Evolutionary conservation across 2,329 filamentous ascomycete species (phyloP).

Genomic region (Thielaviopsis cerberus): DNA sequence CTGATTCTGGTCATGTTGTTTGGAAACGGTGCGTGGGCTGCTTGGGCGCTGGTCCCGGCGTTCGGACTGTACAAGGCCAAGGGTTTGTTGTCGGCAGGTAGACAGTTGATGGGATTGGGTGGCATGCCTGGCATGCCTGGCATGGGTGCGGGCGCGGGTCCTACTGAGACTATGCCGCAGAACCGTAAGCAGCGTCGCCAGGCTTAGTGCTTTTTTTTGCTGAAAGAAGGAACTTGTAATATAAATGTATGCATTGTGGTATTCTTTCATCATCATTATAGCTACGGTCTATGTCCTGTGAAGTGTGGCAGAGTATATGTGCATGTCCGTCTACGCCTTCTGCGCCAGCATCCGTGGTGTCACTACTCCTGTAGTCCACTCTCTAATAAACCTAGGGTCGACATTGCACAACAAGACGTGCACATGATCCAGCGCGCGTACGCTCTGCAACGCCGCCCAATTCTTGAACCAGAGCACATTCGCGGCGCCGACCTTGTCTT

Average conservation of each 20-base stretch:
- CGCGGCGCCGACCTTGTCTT: slow-evolving; percentile 31
- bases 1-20: slow-evolving; percentile 53
- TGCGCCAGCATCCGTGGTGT: slow-evolving; percentile 2
- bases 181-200: slow-evolving; percentile 38
- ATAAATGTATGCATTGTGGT: background rate
- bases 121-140: slow-evolving; percentile 16
- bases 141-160: slow-evolving; percentile 14
- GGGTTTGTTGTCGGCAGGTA: slow-evolving; percentile 34
- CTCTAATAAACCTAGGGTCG: slow-evolving; percentile 30
- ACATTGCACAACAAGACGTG: slow-evolving; percentile 52
- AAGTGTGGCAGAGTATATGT: background rate
- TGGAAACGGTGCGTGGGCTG: slow-evolving; percentile 55
- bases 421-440: slow-evolving; percentile 74
- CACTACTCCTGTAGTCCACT: slow-evolving; percentile 26
- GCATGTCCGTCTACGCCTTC: background rate
- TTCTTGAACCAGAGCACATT: slow-evolving; percentile 86
- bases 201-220: slow-evolving; percentile 16
- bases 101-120: slow-evolving; percentile 25
- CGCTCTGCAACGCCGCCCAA: slow-evolving; percentile 73
- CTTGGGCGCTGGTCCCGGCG: slow-evolving; percentile 36
- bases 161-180: slow-evolving; percentile 17
- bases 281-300: background rate
- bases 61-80: slow-evolving; percentile 37
- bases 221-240: background rate
- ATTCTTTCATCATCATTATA: background rate